Evolutionary conservation across 2,329 filamentous ascomycete species (phyloP), one percentile per base, ranked within the genome.

Genomic region (Cryphonectria japonica): DNA sequence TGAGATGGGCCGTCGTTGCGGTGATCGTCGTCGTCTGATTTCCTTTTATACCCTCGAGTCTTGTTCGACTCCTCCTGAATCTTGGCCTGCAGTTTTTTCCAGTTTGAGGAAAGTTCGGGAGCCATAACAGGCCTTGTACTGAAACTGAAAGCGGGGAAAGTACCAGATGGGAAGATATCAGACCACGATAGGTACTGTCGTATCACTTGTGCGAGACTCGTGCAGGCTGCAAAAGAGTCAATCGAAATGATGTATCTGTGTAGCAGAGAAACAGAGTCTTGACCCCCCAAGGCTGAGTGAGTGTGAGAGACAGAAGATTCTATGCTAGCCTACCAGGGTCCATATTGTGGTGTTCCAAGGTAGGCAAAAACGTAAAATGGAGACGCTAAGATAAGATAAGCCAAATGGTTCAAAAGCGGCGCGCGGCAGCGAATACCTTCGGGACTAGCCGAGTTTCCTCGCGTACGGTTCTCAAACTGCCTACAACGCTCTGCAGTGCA

Each of bases 51-150:
- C 80, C 82, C 74, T n/a, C 80, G 71, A 22, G 78, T 76, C 22
- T 80, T 76, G n/a, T 80, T 72, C 39, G 82, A 79, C 71, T 86
- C 83, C 57, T 83, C 78, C 77, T 87, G 85, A 75, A 89, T 82
- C 76, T 86, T 86, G 74, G 87, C 87, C 82, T 94, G 92, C 69
- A 95, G 85, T 82, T 88, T 91, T 82, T 93, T 94, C 92, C 92
- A 95, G 79, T 95, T 95, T 68, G 87, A 89, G 16, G 89, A 91
- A 46, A 91, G 80, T 76, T 83, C 83, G 52, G 80, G 79, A 52
- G 83, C 80, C 84, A 85, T 85, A 73, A 43, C 61, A 37, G 34
- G 11, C 22, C 32, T 43, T 63, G 32, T 16, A 52, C 7, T 39
- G 43, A 22, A 3, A n/a, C 11, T 22, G 16, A 29, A 34, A 29